Percentiles rank a stretch among this genome's conserved stretches.
phyloP scores from a whole-genome alignment of 2,329 filamentous ascomycete species.

The Penicillium sp. region DNA sequence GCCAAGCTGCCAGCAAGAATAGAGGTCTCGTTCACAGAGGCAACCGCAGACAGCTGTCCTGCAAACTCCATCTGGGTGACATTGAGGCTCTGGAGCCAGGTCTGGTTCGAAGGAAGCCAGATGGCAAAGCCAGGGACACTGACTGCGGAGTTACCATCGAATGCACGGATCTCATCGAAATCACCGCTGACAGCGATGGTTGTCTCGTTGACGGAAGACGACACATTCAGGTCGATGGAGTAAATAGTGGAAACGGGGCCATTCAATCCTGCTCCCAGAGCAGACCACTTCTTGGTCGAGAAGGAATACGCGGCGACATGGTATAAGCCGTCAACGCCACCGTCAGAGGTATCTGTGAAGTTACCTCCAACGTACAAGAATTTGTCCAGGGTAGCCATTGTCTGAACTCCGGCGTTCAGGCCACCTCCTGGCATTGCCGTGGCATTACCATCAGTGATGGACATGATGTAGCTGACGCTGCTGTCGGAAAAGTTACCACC shows the following conservation, averaged over 20 bases:
- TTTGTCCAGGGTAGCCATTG: constrained; percentile 67
- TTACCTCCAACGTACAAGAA: constrained; percentile 78
- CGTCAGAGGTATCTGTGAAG: constrained; percentile 72
- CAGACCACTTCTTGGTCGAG: constrained; percentile 66
- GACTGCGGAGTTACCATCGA: constrained; percentile 60
- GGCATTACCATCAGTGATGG: constrained; percentile 64
- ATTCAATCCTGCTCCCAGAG: constrained; percentile 83
- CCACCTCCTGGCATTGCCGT: constrained; percentile 67
- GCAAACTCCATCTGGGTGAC: constrained; percentile 64
- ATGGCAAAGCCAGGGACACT: constrained; percentile 76
- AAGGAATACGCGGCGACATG: constrained; percentile 77
- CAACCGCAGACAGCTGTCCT: constrained; percentile 70
- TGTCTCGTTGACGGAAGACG: constrained; percentile 64
- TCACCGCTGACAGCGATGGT: constrained; percentile 78
- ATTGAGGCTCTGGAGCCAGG: constrained; percentile 83
- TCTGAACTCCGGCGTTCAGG: constrained; percentile 74
- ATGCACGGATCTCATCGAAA: constrained; percentile 72
- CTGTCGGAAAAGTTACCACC: constrained; percentile 80
- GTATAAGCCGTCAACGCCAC: constrained; percentile 63
- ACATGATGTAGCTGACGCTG: constrained; percentile 72
- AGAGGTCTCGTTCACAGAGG: constrained; percentile 57
- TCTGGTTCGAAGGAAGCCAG: constrained; percentile 81
- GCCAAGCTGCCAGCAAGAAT: constrained; percentile 82
- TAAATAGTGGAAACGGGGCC: constrained; percentile 75
- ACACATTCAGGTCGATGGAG: constrained; percentile 76